phyloP scores from a whole-genome alignment of 495 filamentous ascomycete species.

The Daldinia decipiens region DNA sequence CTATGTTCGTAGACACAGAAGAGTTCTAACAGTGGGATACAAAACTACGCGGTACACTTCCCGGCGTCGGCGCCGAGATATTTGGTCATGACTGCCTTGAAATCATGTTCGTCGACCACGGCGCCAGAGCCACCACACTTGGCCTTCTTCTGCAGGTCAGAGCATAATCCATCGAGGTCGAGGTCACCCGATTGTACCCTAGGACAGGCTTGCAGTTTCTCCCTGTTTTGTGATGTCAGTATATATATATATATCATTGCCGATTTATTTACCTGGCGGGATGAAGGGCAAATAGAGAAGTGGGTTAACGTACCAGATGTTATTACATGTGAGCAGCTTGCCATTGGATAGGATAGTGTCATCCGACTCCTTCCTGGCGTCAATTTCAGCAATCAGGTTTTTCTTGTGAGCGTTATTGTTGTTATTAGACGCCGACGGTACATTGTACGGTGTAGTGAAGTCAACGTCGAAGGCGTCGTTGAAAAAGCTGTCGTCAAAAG shows the following conservation, averaged over 20 bases:
- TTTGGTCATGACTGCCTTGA: slow-evolving; percentile 79
- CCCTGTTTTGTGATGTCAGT: slow-evolving; percentile 65
- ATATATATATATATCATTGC: slow-evolving; percentile 20
- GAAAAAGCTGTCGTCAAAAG: slow-evolving; percentile 82
- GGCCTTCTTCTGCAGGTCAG: slow-evolving; percentile 94
- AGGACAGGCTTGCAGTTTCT: slow-evolving; percentile 87
- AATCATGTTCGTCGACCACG: slow-evolving; percentile 90
- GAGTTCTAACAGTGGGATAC: background rate
- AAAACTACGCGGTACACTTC: slow-evolving; percentile 24
- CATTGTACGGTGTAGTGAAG: slow-evolving; percentile 78
- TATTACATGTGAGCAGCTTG: slow-evolving; percentile 82
- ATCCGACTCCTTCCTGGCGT: slow-evolving; percentile 74
- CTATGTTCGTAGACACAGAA: slow-evolving; percentile 19
- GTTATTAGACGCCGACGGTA: slow-evolving; percentile 48
- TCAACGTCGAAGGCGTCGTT: slow-evolving; percentile 88
- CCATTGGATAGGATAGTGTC: slow-evolving; percentile 69
- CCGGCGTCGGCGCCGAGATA: slow-evolving; percentile 49
- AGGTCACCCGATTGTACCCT: slow-evolving; percentile 87
- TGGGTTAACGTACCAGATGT: slow-evolving; percentile 81
- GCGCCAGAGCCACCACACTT: slow-evolving; percentile 93
- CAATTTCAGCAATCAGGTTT: slow-evolving; percentile 78
- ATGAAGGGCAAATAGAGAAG: background rate
- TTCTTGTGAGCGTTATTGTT: slow-evolving; percentile 62
- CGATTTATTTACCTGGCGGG: slow-evolving; percentile 25
- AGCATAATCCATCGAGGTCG: slow-evolving; percentile 92